Evolutionary conservation across 345 rosid genomes (phyloP), one percentile per base, ranked within the genome.

Genomic region (Crucihimalaya himalaica): DNA sequence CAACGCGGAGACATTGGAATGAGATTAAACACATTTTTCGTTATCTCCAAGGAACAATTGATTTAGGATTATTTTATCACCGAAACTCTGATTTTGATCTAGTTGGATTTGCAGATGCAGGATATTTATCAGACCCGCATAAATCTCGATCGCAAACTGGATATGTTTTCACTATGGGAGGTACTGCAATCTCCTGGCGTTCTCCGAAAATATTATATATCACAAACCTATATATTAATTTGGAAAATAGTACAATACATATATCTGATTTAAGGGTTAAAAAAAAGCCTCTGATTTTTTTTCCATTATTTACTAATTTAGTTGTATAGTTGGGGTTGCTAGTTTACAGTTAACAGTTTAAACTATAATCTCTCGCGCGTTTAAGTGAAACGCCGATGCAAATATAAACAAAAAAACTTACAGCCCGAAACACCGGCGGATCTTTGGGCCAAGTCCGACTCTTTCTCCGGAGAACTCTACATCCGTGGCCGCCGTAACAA

Each of bases 371-470:
- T n/a, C 52, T 75, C 63, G 50, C 31, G 47, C 56, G 68, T 48
- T 23, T 57, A n/a, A 71, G 8, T 23, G 21, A 37, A 74, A 59
- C 68, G 47, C 73, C 29, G 56, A 58, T 57, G 55, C 25, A 53
- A 23, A 37, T 34, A 25, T 37, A 9, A 10, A 27, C 13, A 16
- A 18, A 25, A 25, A 65, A 6, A 1, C 15, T 76, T 76, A 69
- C 55, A 70, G 0, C 15, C 80, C 76, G 5, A 72, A 60, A 73
- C 61, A 78, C 68, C 84, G 65, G 9, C 66, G 8, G 34, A 90
- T 67, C 72, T 84, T 83, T 16, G 46, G 72, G 54, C 84, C 81
- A 16, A 82, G 68, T 29, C 97, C 87, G 6, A 10, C 56, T 4
- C 75, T 62, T 76, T 68, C 83, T 0, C 69, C 71, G 0, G 59